These are phyloP conservation scores for Auxenochlorella protothecoides DNA, from an alignment of 139 green algal genomes.

Conservation along the genomic window DNA sequence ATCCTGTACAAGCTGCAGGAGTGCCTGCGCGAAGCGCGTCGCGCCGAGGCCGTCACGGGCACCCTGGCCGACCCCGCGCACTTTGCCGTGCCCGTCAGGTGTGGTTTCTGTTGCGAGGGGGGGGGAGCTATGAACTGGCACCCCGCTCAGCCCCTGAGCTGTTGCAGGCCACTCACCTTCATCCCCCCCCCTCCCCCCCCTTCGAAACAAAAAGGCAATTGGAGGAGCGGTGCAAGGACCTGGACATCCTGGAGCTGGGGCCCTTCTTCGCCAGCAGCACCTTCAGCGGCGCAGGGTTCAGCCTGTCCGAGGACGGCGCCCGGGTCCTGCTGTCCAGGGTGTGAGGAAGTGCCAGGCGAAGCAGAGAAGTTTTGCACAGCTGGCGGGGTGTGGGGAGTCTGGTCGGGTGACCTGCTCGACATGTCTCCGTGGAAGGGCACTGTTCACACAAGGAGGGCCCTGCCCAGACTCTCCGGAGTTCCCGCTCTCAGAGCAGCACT, in stretches of 20 bases:
- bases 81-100: conserved; percentile 9
- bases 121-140: neutral
- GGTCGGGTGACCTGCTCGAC: no score
- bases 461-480: no score
- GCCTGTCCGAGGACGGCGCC: conserved; percentile 13
- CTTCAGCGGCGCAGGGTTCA: conserved; percentile 54
- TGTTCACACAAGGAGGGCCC: no score
- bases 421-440: no score
- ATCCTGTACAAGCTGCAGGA: conserved; percentile 59
- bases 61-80: conserved; percentile 17
- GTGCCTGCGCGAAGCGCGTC: conserved; percentile 45
- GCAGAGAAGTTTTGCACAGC: neutral
- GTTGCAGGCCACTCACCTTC: neutral
- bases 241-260: conserved; percentile 67
- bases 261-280: conserved; percentile 51
- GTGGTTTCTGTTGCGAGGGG: neutral
- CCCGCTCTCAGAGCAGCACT: no score
- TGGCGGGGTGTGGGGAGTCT: no score
- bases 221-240: conserved; percentile 69
- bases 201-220: conserved; percentile 34
- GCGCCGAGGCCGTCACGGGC: conserved; percentile 21
- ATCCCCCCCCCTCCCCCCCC: neutral
- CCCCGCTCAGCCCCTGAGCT: neutral
- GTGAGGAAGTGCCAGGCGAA: neutral
- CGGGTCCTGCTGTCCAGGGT: conserved; percentile 28